Evolutionary conservation across 192 early-diverging fungal genomes (phyloP).

Genomic region (Linnemannia exigua): DNA sequence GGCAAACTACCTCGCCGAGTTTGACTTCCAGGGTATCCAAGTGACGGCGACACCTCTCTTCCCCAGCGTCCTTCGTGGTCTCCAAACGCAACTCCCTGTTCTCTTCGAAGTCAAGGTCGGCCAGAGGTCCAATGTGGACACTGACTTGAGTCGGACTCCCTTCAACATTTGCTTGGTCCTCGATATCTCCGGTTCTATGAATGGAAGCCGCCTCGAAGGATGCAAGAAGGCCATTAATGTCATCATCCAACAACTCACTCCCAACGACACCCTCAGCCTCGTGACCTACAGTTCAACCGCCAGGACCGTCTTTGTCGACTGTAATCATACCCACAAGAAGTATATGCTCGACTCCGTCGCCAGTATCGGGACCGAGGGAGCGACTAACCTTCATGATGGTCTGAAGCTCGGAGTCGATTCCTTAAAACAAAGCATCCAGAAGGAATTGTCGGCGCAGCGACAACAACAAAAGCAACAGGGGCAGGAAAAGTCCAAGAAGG

Average conservation of each 20-base stretch:
- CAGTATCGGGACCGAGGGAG: slow-evolving; percentile 9
- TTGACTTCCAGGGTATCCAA: slow-evolving; percentile 37
- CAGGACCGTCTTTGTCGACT: slow-evolving; percentile 39
- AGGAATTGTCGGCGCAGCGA: slow-evolving; percentile 18
- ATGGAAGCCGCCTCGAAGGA: slow-evolving; percentile 19
- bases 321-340: slow-evolving; percentile 36
- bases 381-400: slow-evolving; percentile 28
- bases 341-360: slow-evolving; percentile 28
- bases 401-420: slow-evolving; percentile 32
- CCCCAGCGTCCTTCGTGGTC: slow-evolving; percentile 37
- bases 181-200: slow-evolving; percentile 35
- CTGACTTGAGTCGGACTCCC: slow-evolving; percentile 29
- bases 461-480: background rate
- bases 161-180: slow-evolving; percentile 47
- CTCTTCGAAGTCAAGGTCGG: slow-evolving; percentile 44
- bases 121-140: slow-evolving; percentile 28
- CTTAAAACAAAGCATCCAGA: slow-evolving; percentile 31
- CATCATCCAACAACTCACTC: slow-evolving; percentile 34
- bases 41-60: slow-evolving; percentile 33
- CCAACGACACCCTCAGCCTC: slow-evolving; percentile 41
- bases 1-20: slow-evolving; percentile 37
- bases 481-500: slow-evolving; percentile 12
- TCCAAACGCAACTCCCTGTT: slow-evolving; percentile 32
- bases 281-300: slow-evolving; percentile 23
- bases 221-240: slow-evolving; percentile 36